Evolutionary conservation across 306 rosid genomes (phyloP), one percentile per base, ranked within the genome.

Genomic region (Nissolia schottii): DNA sequence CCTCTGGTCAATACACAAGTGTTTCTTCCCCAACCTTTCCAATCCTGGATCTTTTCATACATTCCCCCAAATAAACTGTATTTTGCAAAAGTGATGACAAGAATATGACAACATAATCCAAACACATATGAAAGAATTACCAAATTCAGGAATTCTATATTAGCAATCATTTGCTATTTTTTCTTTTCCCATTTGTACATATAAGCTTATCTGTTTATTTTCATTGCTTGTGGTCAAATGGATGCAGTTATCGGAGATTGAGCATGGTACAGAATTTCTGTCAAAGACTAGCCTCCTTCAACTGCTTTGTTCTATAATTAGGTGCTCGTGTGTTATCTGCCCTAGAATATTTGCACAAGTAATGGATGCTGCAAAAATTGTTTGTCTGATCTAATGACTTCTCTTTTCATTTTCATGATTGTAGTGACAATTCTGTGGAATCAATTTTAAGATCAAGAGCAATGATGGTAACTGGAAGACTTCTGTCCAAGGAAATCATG

Each of bases 391-490:
- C 29, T 60, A 14, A 51, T 43, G 12, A 41, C n/a, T 24, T 75
- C 41, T 40, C 63, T 60, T 61, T 66, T 50, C 27, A 18, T 53
- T 61, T 60, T 50, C 20, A 24, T 22, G 85, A 41, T 59, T 73
- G 56, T 29, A 91, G 99, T 78, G 73, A 83, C 74, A 75, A 72
- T 51, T 87, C 95, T 23, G 15, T 31, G 37, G 92, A 86, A 48
- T 73, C 95, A 50, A 69, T 89, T 75, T 75, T 91, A 72, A 86
- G 89, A 82, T 85, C 96, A 27, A 85, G 99, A 74, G 91, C 97
- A 25, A 85, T 91, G 82, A 84, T 86, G 87, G 91, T 89, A 73
- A 76, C 83, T 58, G 97, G 97, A 89, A 86, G 97, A 85, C 83
- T 94, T 57, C 76, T 94, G 69, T 84, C 87, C 3, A 87, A 83